phyloP scores from a whole-genome alignment of 495 filamentous ascomycete species.

The Neurospora sp. region DNA sequence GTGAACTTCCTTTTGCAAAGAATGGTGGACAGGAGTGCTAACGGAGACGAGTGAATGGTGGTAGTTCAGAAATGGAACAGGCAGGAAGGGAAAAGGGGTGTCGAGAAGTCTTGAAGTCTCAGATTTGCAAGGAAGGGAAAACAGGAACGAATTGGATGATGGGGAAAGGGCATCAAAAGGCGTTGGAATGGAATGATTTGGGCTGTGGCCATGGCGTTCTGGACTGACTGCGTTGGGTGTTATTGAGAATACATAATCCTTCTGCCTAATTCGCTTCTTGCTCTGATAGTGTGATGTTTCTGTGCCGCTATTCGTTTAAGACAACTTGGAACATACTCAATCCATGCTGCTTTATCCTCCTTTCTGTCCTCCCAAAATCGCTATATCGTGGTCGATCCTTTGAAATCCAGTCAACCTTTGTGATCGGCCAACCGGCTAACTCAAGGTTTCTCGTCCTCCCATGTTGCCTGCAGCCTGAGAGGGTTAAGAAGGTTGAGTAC shows the following conservation, averaged over 20 bases:
- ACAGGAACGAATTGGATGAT: not conserved
- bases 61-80: not conserved
- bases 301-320: not conserved
- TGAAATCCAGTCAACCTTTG: too few species aligned
- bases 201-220: not conserved
- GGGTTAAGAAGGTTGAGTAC: not conserved
- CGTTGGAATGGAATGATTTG: not conserved
- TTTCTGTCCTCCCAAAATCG: not conserved
- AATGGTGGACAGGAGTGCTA: not conserved
- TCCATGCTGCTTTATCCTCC: not conserved
- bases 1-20: not conserved
- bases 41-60: not conserved
- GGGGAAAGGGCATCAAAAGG: not conserved
- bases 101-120: not conserved
- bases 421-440: not conserved
- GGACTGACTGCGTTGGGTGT: not conserved
- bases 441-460: not conserved
- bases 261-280: not conserved
- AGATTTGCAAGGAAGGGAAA: not conserved
- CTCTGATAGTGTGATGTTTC: not conserved
- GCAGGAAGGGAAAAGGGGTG: not conserved
- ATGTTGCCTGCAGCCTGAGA: not conserved
- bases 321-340: not conserved
- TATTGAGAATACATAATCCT: not conserved
- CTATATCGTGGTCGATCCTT: too few species aligned